Conservation (phyloP, 768 basidiomycete genomes). For the Jaapia argillacea region DNA sequence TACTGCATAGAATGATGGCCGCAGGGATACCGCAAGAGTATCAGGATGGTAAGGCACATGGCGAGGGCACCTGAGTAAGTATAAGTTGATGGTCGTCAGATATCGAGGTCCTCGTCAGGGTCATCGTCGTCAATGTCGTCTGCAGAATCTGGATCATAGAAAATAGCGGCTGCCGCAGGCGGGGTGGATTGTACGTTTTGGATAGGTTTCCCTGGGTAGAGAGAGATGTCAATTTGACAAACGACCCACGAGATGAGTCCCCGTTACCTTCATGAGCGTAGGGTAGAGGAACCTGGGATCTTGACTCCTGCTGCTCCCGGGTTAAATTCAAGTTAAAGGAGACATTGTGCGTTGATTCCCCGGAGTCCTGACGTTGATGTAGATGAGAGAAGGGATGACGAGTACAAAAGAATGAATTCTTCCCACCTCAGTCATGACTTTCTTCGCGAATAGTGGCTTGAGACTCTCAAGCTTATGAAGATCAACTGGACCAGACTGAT, state of each 20-base stretch:
- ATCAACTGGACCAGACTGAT: slow-evolving; percentile 26
- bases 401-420: neutral
- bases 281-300: slow-evolving; percentile 79
- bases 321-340: slow-evolving; percentile 88
- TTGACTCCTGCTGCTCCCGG: slow-evolving; percentile 65
- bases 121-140: slow-evolving; percentile 95
- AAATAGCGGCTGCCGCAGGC: slow-evolving; percentile 34
- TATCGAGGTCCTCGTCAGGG: slow-evolving; percentile 90
- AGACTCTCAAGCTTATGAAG: slow-evolving; percentile 43
- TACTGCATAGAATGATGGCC: too few relatives aligned
- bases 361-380: slow-evolving; percentile 18
- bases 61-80: too few relatives aligned
- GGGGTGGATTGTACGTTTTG: neutral
- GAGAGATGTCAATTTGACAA: too few relatives aligned
- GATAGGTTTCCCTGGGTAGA: too few relatives aligned
- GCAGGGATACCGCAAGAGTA: too few relatives aligned
- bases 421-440: slow-evolving; percentile 10
- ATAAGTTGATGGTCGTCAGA: too few relatives aligned
- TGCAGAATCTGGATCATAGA: slow-evolving; percentile 88
- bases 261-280: slow-evolving; percentile 84
- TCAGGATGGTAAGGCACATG: too few relatives aligned
- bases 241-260: too few relatives aligned
- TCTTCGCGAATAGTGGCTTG: slow-evolving; percentile 35
- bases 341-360: slow-evolving; percentile 58
- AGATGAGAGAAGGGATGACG: neutral